These are phyloP conservation scores for Panaeolus papilionaceus DNA, from an alignment of 768 basidiomycete genomes.

Conservation along the genomic window DNA sequence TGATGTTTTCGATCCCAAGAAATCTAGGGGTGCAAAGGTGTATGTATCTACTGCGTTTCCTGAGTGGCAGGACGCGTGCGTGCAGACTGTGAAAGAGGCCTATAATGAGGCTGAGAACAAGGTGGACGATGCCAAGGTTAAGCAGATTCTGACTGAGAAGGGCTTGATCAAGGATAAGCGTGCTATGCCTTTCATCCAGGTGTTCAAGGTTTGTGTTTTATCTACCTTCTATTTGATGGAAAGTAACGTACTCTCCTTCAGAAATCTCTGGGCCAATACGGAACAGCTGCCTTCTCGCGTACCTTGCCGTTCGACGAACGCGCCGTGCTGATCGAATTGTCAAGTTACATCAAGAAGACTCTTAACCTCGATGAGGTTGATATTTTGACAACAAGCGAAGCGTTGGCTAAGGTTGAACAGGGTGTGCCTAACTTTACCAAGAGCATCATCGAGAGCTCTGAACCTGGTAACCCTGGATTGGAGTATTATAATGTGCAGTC, in stretches of 20 bases:
- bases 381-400: conserved; percentile 73
- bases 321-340: conserved; percentile 69
- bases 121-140: conserved; percentile 86
- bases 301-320: conserved; percentile 84
- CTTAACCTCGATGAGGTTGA: conserved; percentile 75
- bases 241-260: conserved; percentile 35
- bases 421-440: conserved; percentile 59
- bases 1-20: conserved; percentile 80
- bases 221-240: background rate
- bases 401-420: conserved; percentile 55
- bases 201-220: conserved; percentile 76
- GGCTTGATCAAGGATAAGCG: conserved; percentile 96
- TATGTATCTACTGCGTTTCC: conserved; percentile 93
- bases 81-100: conserved; percentile 74
- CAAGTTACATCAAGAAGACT: conserved; percentile 83
- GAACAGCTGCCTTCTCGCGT: conserved; percentile 82
- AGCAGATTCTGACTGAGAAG: conserved; percentile 65
- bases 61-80: conserved; percentile 89
- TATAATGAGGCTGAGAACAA: conserved; percentile 62
- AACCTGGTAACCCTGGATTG: conserved; percentile 87
- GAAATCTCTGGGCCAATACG: conserved; percentile 85
- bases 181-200: conserved; percentile 92
- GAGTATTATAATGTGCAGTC: conserved; percentile 79
- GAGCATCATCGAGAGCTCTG: conserved; percentile 80
- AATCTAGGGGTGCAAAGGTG: conserved; percentile 84